These are phyloP conservation scores for Neckera pumila DNA, from an alignment of 225 moss, liverwort and hornwort species.

Conservation along the genomic window DNA sequence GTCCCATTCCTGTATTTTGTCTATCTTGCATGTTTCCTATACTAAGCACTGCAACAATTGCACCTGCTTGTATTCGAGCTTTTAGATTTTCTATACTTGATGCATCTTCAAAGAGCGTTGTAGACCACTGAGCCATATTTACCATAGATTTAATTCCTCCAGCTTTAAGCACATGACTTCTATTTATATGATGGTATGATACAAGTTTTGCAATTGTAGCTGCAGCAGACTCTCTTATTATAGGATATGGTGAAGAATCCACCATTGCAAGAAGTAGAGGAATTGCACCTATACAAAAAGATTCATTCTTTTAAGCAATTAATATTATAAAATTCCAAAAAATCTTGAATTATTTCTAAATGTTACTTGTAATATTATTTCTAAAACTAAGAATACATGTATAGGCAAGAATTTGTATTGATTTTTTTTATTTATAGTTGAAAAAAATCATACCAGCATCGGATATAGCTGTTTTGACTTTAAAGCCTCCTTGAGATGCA, in stretches of 20 bases:
- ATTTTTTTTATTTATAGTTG: fast-evolving
- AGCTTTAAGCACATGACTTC: conserved; percentile 26
- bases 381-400: too few relatives aligned
- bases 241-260: conserved; percentile 42
- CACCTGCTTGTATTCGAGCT: conserved; percentile 44
- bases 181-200: conserved; percentile 46
- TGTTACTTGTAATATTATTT: too few relatives aligned
- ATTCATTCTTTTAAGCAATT: not conserved
- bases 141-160: conserved; percentile 59
- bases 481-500: conserved; percentile 72
- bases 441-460: conserved; percentile 21
- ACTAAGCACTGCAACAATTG: conserved; percentile 51
- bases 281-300: conserved; percentile 23
- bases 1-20: conserved; percentile 20
- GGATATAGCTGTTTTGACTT: conserved; percentile 54
- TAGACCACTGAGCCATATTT: conserved; percentile 75
- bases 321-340: too few relatives aligned
- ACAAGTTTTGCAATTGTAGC: conserved; percentile 69
- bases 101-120: conserved; percentile 17
- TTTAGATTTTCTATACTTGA: conserved; percentile 12
- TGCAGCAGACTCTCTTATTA: conserved; percentile 66
- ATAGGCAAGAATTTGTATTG: too few relatives aligned
- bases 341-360: too few relatives aligned
- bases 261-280: conserved; percentile 51
- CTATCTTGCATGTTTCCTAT: conserved; percentile 48